phyloP scores from a whole-genome alignment of 2,329 filamentous ascomycete genomes.

The Ilyonectria robusta region DNA sequence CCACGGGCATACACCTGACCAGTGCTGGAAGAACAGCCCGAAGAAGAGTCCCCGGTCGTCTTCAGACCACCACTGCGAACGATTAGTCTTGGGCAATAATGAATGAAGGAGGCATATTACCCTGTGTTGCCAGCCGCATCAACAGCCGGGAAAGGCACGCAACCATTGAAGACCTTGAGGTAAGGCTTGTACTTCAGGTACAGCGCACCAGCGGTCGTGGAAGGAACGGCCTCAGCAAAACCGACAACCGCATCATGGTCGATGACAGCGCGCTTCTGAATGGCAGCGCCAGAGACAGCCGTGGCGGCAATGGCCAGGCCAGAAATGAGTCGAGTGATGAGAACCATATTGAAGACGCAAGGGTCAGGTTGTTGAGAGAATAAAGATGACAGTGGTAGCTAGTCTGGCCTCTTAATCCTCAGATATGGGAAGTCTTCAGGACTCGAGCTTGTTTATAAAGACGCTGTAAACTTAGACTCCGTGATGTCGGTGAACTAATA shows the following conservation, averaged over 20 bases:
- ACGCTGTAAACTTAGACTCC: background rate
- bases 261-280: slow-evolving; percentile 49
- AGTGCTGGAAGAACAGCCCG: slow-evolving; percentile 53
- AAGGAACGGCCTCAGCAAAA: slow-evolving; percentile 50
- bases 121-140: slow-evolving; percentile 68
- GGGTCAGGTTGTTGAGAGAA: background rate
- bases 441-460: slow-evolving; percentile 17
- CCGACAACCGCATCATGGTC: slow-evolving; percentile 51
- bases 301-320: slow-evolving; percentile 36
- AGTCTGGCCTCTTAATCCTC: background rate
- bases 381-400: background rate
- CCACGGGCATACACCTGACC: slow-evolving; percentile 59
- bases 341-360: slow-evolving; percentile 37
- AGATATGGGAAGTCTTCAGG: background rate
- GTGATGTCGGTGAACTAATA: slow-evolving; percentile 23
- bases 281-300: slow-evolving; percentile 40
- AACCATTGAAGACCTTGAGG: slow-evolving; percentile 68
- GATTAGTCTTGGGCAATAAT: background rate
- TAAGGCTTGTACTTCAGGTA: slow-evolving; percentile 55
- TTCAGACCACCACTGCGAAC: slow-evolving; percentile 51
- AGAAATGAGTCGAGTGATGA: slow-evolving; percentile 38
- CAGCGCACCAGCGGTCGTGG: slow-evolving; percentile 45
- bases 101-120: slow-evolving; percentile 17
- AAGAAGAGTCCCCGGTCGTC: slow-evolving; percentile 47
- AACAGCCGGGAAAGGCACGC: slow-evolving; percentile 75